phyloP scores from a whole-genome alignment of 352 stramenopile genomes.

The Pythium coloratum region DNA sequence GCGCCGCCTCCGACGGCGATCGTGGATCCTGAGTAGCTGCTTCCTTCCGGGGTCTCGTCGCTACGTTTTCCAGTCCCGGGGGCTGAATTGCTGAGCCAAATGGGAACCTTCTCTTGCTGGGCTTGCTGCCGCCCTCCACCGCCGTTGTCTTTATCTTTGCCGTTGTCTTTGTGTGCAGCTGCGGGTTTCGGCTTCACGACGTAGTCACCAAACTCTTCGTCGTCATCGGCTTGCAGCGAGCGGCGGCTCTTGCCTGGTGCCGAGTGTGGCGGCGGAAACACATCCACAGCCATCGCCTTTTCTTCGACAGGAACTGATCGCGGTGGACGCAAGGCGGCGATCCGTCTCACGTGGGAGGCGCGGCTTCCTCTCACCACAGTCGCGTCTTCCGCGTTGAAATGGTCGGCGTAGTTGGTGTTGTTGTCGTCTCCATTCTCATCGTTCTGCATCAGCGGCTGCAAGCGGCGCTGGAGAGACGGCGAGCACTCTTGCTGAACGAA shows the following conservation, averaged over 20 bases:
- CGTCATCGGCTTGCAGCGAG: slow-evolving; percentile 26
- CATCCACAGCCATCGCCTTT: slow-evolving; percentile 52
- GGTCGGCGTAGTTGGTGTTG: slow-evolving; percentile 43
- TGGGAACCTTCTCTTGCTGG: slow-evolving; percentile 43
- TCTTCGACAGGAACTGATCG: slow-evolving; percentile 71
- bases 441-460: slow-evolving; percentile 45
- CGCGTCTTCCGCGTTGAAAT: slow-evolving; percentile 51
- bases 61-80: background rate
- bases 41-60: slow-evolving; percentile 4
- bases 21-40: slow-evolving; percentile 9
- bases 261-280: slow-evolving; percentile 70
- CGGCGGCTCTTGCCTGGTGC: slow-evolving; percentile 59
- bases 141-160: slow-evolving; percentile 4
- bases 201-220: slow-evolving; percentile 27
- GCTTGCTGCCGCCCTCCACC: background rate
- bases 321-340: slow-evolving; percentile 64
- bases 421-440: slow-evolving; percentile 37
- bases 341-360: slow-evolving; percentile 67
- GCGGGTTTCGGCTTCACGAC: slow-evolving; percentile 20
- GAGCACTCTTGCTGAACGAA: slow-evolving; percentile 66
- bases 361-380: slow-evolving; percentile 70
- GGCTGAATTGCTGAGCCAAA: slow-evolving; percentile 50
- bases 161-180: slow-evolving; percentile 3
- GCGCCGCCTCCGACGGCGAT: slow-evolving; percentile 50
- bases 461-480: slow-evolving; percentile 51